Base-by-base conservation (phyloP, 202 grass and related monocot species). In the Dendrocalamus latiflorus region DNA sequence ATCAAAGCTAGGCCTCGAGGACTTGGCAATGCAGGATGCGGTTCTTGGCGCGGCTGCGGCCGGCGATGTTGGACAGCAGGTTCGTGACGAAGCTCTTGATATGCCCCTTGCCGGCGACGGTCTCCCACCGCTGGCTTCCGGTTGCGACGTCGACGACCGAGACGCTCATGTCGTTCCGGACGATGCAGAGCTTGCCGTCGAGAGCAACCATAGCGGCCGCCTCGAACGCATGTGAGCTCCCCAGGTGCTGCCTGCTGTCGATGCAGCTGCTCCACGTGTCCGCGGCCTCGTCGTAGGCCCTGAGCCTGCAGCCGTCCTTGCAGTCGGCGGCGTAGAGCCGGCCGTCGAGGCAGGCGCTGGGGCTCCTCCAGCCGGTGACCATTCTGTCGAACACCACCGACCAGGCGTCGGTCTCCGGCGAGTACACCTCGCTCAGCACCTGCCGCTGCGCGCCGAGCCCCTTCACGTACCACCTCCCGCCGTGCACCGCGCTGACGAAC, bases 381-480 rank as follows among this genome's bases (percentile, higher is more conserved):
- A 91, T 94, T 42, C 81, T 63, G 51, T 97, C 81, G 12, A 94
- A 83, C 68, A 81, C 71, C 8, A 78, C 60, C 37, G 56, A 71
- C 94, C 94, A 97, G 6, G 66, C n/a, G 68, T 92, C 78, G 0
- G 75, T 58, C 34, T 88, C 86, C 21, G 84, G 92, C 39, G 44
- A 41, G 76, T 97, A 97, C 14, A 81, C 86, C 71, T 97, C 90
- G 55, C 84, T 88, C 18, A 94, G 22, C 20, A 97, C 90, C 88
- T 97, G 81, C 44, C 72, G 75, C 56, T 88, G 84, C 12, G 84
- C 17, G 43, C 88, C 84, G 8, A 92, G 62, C 36, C 92, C 94
- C 78, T 97, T 97, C 34, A 97, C 13, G 79, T 89, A 92, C 94
- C 94, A 97, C 78, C 89, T 90, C 42, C 91, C 94, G 33, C 86